Evolutionary conservation across 148 eudicot genomes (phyloP).

Genomic region (Heliamphora exappendiculata): DNA sequence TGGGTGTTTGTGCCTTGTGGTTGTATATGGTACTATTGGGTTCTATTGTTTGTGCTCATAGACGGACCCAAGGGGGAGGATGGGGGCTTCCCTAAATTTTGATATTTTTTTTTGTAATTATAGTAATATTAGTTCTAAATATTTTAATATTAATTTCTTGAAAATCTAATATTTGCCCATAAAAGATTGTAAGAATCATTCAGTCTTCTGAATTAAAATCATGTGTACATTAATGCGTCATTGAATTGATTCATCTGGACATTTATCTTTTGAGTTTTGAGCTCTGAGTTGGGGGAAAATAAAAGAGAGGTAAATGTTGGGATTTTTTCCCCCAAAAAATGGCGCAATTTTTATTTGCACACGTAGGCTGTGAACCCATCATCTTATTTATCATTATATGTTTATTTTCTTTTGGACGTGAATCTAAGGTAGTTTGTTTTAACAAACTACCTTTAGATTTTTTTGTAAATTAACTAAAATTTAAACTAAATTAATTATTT

Average conservation of each 20-base stretch:
- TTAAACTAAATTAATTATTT: slow-evolving; percentile 2
- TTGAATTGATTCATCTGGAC: neutral
- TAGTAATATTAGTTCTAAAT: too few relatives aligned
- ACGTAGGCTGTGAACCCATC: neutral
- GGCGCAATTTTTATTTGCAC: neutral
- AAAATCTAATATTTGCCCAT: too few relatives aligned
- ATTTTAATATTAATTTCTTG: too few relatives aligned
- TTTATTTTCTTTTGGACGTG: neutral
- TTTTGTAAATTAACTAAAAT: neutral
- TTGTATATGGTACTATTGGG: neutral
- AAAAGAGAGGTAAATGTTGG: too few relatives aligned
- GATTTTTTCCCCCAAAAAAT: neutral
- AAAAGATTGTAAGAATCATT: too few relatives aligned
- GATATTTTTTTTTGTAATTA: too few relatives aligned
- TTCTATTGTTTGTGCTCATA: too few relatives aligned
- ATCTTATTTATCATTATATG: neutral
- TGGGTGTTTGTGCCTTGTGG: neutral
- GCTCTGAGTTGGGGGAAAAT: neutral
- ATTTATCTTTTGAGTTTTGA: neutral
- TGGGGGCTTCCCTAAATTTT: too few relatives aligned
- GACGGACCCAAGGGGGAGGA: too few relatives aligned
- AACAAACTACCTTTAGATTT: neutral
- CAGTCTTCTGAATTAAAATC: too few relatives aligned
- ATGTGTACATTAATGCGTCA: too few relatives aligned
- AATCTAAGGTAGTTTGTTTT: too few relatives aligned